A percentile compares a stretch with the other conserved stretches of the same genome.
Evolutionary conservation across 2,329 filamentous ascomycete genomes (phyloP).

Genomic region (Laburnicola sp.): DNA sequence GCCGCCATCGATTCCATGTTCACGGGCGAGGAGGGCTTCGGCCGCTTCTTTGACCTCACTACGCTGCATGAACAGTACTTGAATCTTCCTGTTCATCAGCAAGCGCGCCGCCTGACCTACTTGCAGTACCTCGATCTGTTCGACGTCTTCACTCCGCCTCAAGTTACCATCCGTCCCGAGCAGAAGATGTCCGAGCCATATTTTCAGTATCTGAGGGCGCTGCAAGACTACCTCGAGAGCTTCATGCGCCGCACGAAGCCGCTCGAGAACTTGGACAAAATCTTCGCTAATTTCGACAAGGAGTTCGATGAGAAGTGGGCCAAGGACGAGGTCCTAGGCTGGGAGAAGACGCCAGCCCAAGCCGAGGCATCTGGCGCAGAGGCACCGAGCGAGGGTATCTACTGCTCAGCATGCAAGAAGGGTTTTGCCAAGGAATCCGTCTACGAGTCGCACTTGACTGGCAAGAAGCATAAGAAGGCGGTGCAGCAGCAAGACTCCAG

Average conservation of each 20-base stretch:
- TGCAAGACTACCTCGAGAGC: slow-evolving; percentile 81
- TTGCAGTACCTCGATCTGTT: slow-evolving; percentile 92
- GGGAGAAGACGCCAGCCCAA: slow-evolving; percentile 60
- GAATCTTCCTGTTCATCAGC: slow-evolving; percentile 82
- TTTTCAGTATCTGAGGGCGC: slow-evolving; percentile 80
- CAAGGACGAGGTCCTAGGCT: slow-evolving; percentile 76
- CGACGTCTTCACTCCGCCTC: slow-evolving; percentile 77
- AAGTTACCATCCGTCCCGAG: slow-evolving; percentile 71
- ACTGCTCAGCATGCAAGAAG: slow-evolving; percentile 90
- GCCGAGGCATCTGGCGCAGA: slow-evolving; percentile 53
- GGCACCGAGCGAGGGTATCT: slow-evolving; percentile 67
- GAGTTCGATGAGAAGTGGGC: slow-evolving; percentile 87
- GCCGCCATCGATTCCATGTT: slow-evolving; percentile 87
- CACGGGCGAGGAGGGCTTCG: slow-evolving; percentile 91
- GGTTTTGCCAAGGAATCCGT: slow-evolving; percentile 96
- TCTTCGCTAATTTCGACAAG: slow-evolving; percentile 74
- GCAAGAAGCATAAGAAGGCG: slow-evolving; percentile 90
- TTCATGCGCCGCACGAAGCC: slow-evolving; percentile 86
- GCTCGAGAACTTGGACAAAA: slow-evolving; percentile 79
- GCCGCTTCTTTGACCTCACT: slow-evolving; percentile 88
- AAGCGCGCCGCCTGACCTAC: slow-evolving; percentile 69
- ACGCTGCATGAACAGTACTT: slow-evolving; percentile 83
- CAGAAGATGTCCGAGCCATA: slow-evolving; percentile 94
- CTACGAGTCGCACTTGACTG: slow-evolving; percentile 83
- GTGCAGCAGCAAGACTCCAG: slow-evolving; percentile 59